Percentiles rank a stretch among this genome's conserved stretches.
Conservation (phyloP, 139 green algal genomes). For the Haematococcus lacustris region DNA sequence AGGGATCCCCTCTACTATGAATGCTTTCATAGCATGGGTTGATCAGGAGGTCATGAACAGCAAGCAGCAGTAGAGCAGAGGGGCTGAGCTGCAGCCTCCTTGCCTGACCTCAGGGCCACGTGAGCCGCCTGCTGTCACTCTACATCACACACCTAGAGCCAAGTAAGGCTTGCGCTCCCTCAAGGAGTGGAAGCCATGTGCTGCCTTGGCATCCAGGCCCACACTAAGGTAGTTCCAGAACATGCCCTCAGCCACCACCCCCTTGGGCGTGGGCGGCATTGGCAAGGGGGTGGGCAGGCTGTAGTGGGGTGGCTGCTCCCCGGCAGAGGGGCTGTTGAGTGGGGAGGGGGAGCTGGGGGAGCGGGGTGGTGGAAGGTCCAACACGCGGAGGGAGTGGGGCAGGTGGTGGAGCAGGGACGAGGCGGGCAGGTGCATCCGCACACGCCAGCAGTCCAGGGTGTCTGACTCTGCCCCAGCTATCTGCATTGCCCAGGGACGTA, state of each 20-base stretch:
- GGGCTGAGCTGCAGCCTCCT: no score
- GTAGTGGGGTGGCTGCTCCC: no score
- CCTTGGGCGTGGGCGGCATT: no score
- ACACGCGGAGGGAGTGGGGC: constrained; percentile 14
- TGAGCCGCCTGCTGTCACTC: no score
- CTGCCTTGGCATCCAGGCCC: constrained; percentile 70
- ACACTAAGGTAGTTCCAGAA: constrained; percentile 35
- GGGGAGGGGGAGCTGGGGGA: not conserved
- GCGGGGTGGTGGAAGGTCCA: not conserved
- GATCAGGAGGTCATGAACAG: no score
- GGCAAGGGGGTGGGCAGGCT: no score
- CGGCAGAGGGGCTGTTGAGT: not conserved
- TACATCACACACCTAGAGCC: no score
- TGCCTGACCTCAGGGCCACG: no score
- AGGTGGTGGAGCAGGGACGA: constrained; percentile 4
- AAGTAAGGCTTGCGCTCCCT: constrained; percentile 36
- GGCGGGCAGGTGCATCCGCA: constrained; percentile 24
- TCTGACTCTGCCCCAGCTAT: constrained; percentile 17
- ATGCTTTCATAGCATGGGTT: no score
- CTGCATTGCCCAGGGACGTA: no score
- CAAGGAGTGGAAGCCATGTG: constrained; percentile 74
- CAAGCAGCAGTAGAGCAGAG: no score
- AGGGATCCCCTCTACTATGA: no score
- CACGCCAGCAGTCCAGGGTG: constrained; percentile 40
- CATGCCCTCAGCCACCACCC: constrained; percentile 17